Evolutionary conservation across 257 asterid genomes (phyloP).

Genomic region (Petunia secreta): DNA sequence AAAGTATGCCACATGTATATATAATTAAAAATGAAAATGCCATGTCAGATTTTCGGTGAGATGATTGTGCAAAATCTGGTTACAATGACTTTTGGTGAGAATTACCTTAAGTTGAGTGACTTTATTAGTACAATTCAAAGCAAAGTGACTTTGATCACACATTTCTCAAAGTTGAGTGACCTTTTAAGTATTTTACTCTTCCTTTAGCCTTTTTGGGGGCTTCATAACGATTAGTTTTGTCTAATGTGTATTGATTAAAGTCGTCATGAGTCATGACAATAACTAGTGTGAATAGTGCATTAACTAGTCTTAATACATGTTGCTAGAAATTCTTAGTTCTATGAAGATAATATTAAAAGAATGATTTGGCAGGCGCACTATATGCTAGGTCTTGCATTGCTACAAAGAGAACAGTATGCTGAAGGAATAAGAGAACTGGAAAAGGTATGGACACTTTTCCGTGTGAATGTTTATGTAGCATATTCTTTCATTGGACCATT

Average conservation of each 20-base stretch:
- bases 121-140: too few species aligned
- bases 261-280: too few species aligned
- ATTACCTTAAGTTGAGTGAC: too few species aligned
- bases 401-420: slow-evolving; percentile 50
- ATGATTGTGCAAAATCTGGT: too few species aligned
- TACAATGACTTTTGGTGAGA: too few species aligned
- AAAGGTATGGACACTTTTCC: slow-evolving; percentile 43
- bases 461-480: background rate
- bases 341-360: background rate
- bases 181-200: background rate
- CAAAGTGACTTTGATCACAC: too few species aligned
- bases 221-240: background rate
- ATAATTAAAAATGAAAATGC: too few species aligned
- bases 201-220: background rate
- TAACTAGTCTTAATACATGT: background rate
- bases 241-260: background rate
- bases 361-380: slow-evolving; percentile 59
- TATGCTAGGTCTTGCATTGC: slow-evolving; percentile 75
- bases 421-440: slow-evolving; percentile 68
- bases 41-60: too few species aligned
- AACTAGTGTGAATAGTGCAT: too few species aligned
- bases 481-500: slow-evolving; percentile 8
- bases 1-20: too few species aligned
- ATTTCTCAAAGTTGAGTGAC: too few species aligned
- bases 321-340: background rate